Base-by-base conservation (phyloP, 2,329 filamentous ascomycete genomes). In the Ustilaginoidea virens region DNA sequence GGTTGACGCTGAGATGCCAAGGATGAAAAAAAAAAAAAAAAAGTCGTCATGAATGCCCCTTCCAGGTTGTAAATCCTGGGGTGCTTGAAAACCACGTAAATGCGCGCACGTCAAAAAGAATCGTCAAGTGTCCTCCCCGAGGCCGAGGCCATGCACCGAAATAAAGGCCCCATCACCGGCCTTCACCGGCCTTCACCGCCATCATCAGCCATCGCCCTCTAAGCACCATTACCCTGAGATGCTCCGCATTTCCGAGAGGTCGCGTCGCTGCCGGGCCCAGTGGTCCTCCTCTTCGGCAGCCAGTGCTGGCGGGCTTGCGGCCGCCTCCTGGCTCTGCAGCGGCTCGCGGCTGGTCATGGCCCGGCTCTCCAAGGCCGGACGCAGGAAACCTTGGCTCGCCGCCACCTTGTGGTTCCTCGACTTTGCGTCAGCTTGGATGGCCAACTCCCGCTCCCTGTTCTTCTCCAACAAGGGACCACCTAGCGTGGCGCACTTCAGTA, bases 401-500 rank as follows among this genome's bases (percentile, higher is more conserved):
- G 53, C 46, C 30, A 55, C 47, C 37, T 55, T 52, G 25, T 49
- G 51, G 32, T 52, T 54, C 15, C 56, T 51, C 7, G 54, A 56
- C 36, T 61, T 64, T 26, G 57, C 60, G 27, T 66, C 61, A 18
- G 54, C 53, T 29, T 64, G 59, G 29, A 64, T 63, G 38, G 51
- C 65, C 40, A 65, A 55, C 50, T 70, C 69, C 33, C 63, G 61
- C 48, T 76, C 71, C 28, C 71, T 58, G 43, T 77, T 78, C 54
- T 83, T 80, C 50, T 90, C 81, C 29, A 87, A 66, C 30, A 92
- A 63, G 28, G 78, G 77, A 25, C 82, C 79, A 33, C 87, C 85
- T 19, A 96, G 74, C 4, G 90, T 94, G 9, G 85, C 87, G 49
- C 87, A 96, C 53, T 94, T 93, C 39, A 96, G 69, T 35, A 98